Evolutionary conservation across 1,284 basidiomycete species (phyloP), one percentile per base, ranked within the genome.

Genomic region (Puccinia horiana): DNA sequence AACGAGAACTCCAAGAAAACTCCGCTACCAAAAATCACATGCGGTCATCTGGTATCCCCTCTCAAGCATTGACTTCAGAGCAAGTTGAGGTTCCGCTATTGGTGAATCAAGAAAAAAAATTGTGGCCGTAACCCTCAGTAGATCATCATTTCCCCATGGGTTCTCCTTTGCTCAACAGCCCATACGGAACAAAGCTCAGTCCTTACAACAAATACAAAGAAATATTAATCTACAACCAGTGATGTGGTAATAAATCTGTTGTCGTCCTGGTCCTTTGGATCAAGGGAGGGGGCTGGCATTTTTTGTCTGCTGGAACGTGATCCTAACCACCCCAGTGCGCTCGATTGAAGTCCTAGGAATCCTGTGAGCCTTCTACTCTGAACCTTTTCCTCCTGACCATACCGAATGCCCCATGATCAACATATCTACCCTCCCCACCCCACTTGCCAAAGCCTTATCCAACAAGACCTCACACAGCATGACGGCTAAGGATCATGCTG

Each of bases 21-120:
- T 12, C 88, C 88, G 65, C 88, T 87, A 1, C 90, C 78, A 58
- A 83, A 81, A 82, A 81, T 52, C 12, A 73, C 42, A 26, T 81
- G 61, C 61, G 82, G 44, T 44, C 74, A 23, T 23, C 76, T 40
- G 56, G 74, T 82, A 14, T 75, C 72, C 2, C 49, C 40, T 84
- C 75, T 54, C 85, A 91, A 52, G 90, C 91, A 44, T 91, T 92
- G 81, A 96, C 94, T 0, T 87, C 98, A 37, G 93, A 95, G 84
- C 95, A 98, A 87, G 94, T 98, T 83, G 96, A 99, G 87, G 92
- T 93, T 3, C 94, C 98, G 87, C 94, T 96, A 92, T 85, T 87
- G 20, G 73, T 29, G 54, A 82, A 76, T 42, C 81, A 69, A n/a
- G 81, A 70, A 16, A 65, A 54, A 65, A 52, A 14, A n/a, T 40